These are phyloP conservation scores for Geoglossum cookeanum DNA, from an alignment of 2,329 filamentous ascomycete species.

Conservation along the genomic window DNA sequence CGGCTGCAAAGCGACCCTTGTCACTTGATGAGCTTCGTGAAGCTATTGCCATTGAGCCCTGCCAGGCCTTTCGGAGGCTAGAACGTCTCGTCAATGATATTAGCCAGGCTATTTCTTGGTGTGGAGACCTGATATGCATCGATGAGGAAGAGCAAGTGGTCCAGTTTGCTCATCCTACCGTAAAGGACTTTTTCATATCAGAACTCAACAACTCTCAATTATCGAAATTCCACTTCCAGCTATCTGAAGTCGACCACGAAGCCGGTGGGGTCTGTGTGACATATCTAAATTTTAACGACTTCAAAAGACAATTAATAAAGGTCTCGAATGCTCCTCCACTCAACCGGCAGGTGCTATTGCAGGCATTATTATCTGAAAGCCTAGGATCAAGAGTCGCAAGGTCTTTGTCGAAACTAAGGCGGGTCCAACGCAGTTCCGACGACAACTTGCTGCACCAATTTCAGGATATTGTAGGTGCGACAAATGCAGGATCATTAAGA, in stretches of 20 bases:
- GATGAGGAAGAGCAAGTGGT: slow-evolving; percentile 17
- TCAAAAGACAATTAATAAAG: slow-evolving; percentile 15
- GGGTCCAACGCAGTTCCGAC: not conserved
- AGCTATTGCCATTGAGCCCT: slow-evolving; percentile 19
- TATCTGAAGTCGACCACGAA: slow-evolving; percentile 16
- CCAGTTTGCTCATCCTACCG: slow-evolving; percentile 19
- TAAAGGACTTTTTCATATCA: slow-evolving; percentile 16
- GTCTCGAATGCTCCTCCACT: not conserved
- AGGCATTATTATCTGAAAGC: not conserved
- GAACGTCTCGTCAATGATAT: slow-evolving; percentile 15
- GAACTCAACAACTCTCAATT: slow-evolving; percentile 1
- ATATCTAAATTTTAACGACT: slow-evolving; percentile 17
- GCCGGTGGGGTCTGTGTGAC: not conserved
- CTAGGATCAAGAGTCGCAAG: not conserved
- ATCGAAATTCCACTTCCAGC: slow-evolving; percentile 12
- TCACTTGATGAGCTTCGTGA: slow-evolving; percentile 19
- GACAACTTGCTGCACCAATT: not conserved
- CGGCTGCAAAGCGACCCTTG: slow-evolving; percentile 17
- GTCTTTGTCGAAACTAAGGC: not conserved
- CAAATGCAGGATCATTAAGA: not conserved
- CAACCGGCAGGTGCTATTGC: not conserved
- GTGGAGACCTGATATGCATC: slow-evolving; percentile 18
- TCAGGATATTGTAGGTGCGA: not conserved
- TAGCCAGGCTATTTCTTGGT: slow-evolving; percentile 15
- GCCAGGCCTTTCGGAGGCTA: slow-evolving; percentile 11